Evolutionary conservation across 2,329 filamentous ascomycete genomes (phyloP), one percentile per base, ranked within the genome.

Genomic region (Trichoderma hamatum): DNA sequence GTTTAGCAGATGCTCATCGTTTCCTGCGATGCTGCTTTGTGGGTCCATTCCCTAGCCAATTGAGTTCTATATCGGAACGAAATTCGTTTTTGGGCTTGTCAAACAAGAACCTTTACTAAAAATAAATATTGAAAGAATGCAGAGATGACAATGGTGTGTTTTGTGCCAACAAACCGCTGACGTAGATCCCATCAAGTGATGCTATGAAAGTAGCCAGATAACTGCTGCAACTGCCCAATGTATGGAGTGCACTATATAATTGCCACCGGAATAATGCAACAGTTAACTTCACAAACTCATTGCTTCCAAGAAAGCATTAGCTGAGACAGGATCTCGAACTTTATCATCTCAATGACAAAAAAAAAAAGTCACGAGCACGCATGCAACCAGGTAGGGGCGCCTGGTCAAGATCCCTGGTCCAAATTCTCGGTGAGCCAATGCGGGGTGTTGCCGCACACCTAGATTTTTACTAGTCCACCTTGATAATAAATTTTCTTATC

Each of bases 401-500:
- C 5, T 10, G n/a, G 46, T 49, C 39, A 43, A 59, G 10, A 14
- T 24, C 55, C 54, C 54, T 58, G 24, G 24, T 28, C 56, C n/a
- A 21, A n/a, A 49, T 36, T 36, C 59, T 70, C 73, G 73, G 73
- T 76, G 72, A 73, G 71, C n/a, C 63, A 71, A 71, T 76, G 76
- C 76, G 76, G 76, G 76, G 75, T 77, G 61, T 64, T 62, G 72
- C 73, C 58, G 70, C 69, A 66, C 69, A 70, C 71, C 49, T 64
- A 26, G 58, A 72, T 71, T 76, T 76, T 77, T 58, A 51, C 51
- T 67, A 68, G 58, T 68, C 56, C 43, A 61, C 51, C 69, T 68
- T 61, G 39, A 67, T 70, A 74, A 60, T 73, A 77, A 78, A 78
- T 72, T 76, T 77, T 78, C 76, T 78, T 77, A 78, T 78, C 76